Conservation (phyloP, 192 early-diverging fungal species). For the Thoreauomyces humboldtii region DNA sequence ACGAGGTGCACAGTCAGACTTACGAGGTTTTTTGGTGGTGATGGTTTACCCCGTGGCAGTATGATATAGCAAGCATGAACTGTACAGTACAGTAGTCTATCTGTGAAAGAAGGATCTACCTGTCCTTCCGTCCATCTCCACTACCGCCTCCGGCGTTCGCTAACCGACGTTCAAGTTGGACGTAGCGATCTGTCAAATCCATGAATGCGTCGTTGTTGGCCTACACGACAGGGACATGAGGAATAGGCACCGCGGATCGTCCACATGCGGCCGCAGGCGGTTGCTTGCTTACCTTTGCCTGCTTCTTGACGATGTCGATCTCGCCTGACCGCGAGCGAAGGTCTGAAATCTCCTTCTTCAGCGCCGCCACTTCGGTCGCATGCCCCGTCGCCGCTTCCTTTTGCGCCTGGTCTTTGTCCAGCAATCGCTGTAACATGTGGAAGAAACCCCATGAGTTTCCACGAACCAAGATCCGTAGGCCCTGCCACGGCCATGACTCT, state of each 20-base stretch:
- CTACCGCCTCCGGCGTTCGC: background rate
- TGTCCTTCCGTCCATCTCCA: conserved; percentile 5
- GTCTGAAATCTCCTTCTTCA: conserved; percentile 24
- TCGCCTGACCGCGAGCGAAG: background rate
- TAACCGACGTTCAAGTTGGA: conserved; percentile 20
- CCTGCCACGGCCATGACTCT: background rate
- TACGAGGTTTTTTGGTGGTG: too few relatives aligned
- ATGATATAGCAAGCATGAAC: too few relatives aligned
- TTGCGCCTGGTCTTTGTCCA: conserved; percentile 28
- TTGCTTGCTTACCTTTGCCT: conserved; percentile 22
- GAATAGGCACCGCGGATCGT: background rate
- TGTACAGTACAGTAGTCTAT: too few relatives aligned
- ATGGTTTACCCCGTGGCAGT: too few relatives aligned
- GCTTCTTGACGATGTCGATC: conserved; percentile 33
- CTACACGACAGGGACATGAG: too few relatives aligned
- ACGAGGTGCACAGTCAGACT: too few relatives aligned
- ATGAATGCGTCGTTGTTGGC: conserved; percentile 33
- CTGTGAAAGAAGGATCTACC: too few relatives aligned
- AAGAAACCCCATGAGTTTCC: background rate
- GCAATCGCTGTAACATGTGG: background rate
- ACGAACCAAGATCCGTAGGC: background rate
- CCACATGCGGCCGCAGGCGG: background rate
- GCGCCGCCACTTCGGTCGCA: conserved; percentile 7
- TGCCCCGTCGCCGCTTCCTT: too few relatives aligned
- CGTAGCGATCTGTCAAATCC: conserved; percentile 33